phyloP scores from a whole-genome alignment of 768 basidiomycete genomes.

The Lentinula boryana region DNA sequence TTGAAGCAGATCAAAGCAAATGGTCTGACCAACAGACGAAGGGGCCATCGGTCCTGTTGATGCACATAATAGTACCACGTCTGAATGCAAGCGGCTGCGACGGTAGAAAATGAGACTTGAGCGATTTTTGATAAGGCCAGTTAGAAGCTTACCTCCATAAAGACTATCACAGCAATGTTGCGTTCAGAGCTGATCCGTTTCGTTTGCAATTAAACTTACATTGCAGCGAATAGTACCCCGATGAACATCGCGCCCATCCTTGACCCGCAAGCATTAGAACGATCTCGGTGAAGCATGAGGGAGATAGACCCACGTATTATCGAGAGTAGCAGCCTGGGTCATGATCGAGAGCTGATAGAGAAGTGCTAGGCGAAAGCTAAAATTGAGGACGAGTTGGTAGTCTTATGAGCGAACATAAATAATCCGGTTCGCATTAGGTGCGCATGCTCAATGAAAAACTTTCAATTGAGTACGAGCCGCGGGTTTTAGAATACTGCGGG shows the following conservation, averaged over 20 bases:
- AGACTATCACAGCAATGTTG: background rate
- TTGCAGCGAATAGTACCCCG: background rate
- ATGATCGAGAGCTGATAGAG: background rate
- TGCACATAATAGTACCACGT: slow-evolving; percentile 1
- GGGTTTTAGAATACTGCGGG: background rate
- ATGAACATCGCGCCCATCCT: slow-evolving; percentile 5
- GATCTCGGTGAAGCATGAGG: background rate
- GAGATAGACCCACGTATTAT: background rate
- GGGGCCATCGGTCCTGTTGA: slow-evolving; percentile 4
- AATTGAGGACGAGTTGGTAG: background rate
- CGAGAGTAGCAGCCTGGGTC: background rate
- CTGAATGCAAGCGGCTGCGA: slow-evolving; percentile 1
- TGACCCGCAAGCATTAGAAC: no score
- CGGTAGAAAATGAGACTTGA: background rate
- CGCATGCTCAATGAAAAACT: background rate
- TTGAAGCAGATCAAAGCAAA: background rate
- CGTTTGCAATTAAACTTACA: background rate
- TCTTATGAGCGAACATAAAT: background rate
- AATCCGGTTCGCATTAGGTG: background rate
- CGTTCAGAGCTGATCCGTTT: background rate
- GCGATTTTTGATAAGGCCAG: background rate
- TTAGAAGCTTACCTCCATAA: background rate
- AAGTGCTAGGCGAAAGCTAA: background rate
- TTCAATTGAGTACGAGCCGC: background rate
- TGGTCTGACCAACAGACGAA: background rate